These are phyloP conservation scores for Eucalyptus erythrocorys DNA, from an alignment of 345 rosid genomes.

Conservation along the genomic window DNA sequence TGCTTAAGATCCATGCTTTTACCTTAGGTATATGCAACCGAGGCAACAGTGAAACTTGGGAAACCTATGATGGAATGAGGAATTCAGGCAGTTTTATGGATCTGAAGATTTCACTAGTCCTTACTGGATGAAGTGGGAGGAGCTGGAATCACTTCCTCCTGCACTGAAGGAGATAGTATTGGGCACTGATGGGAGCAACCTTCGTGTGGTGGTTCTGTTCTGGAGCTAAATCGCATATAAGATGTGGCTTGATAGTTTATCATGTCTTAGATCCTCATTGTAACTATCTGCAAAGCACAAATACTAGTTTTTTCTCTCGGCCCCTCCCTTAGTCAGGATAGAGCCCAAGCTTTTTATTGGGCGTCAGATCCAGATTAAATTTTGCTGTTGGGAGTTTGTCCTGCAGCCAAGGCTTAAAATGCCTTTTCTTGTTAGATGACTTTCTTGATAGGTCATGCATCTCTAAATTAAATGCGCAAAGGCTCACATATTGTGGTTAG, in stretches of 20 bases:
- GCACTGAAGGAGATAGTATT: constrained; percentile 33
- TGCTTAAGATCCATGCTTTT: not conserved
- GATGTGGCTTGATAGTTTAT: not conserved
- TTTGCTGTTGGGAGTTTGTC: not conserved
- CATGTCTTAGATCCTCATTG: not conserved
- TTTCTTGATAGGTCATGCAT: not conserved
- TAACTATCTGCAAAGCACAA: not conserved
- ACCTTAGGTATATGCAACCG: constrained; percentile 44
- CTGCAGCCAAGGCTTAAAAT: not conserved
- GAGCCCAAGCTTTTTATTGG: not conserved
- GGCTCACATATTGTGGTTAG: not conserved
- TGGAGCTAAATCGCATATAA: not conserved
- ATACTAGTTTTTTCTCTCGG: not conserved
- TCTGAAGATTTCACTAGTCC: constrained; percentile 30
- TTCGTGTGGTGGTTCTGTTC: not conserved
- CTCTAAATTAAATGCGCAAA: not conserved
- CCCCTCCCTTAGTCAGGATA: not conserved
- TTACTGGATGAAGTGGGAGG: constrained; percentile 60
- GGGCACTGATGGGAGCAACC: constrained; percentile 35
- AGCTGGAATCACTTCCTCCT: constrained; percentile 44
- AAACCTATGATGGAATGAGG: constrained; percentile 79
- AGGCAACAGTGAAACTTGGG: constrained; percentile 66
- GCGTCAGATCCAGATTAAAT: not conserved
- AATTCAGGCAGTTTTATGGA: constrained; percentile 52
- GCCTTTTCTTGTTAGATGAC: not conserved